phyloP scores from a whole-genome alignment of 192 early-diverging fungal species.

The Phlyctochytrium bullatum region DNA sequence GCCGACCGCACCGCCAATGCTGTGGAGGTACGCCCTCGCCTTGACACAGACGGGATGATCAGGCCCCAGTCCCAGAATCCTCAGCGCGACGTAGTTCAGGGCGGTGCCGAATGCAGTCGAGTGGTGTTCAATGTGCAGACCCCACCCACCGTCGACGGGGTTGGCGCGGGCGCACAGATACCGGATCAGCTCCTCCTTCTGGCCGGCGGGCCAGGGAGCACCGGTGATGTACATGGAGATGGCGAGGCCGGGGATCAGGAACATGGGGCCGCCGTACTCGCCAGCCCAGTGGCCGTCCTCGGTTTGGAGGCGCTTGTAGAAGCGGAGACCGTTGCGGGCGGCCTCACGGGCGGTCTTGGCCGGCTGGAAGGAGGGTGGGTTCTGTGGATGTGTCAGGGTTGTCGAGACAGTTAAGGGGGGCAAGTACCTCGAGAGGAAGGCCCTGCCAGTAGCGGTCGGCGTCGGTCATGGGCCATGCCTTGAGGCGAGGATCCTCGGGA shows the following conservation, averaged over 20 bases:
- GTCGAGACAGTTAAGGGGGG: neutral
- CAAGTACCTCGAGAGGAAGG: slow-evolving; percentile 19
- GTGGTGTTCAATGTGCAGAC: slow-evolving; percentile 87
- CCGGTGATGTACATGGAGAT: slow-evolving; percentile 87
- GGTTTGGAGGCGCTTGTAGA: slow-evolving; percentile 83
- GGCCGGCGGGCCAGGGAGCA: slow-evolving; percentile 59
- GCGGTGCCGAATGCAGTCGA: slow-evolving; percentile 97
- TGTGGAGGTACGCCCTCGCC: slow-evolving; percentile 79
- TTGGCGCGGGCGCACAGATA: slow-evolving; percentile 84
- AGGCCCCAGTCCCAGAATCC: slow-evolving; percentile 79
- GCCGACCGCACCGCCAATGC: slow-evolving; percentile 79
- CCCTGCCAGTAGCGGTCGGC: slow-evolving; percentile 91
- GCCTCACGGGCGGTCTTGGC: slow-evolving; percentile 72
- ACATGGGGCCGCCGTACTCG: slow-evolving; percentile 97
- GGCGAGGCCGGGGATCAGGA: slow-evolving; percentile 87
- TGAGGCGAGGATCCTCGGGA: slow-evolving; percentile 29
- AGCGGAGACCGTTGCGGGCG: slow-evolving; percentile 90
- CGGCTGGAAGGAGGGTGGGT: neutral
- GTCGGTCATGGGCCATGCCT: slow-evolving; percentile 71
- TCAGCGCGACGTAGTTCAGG: slow-evolving; percentile 87
- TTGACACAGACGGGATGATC: slow-evolving; percentile 85
- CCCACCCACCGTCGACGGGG: slow-evolving; percentile 92
- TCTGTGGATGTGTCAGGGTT: slow-evolving; percentile 7
- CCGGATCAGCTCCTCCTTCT: slow-evolving; percentile 75
- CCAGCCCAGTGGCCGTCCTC: slow-evolving; percentile 87